phyloP scores from a whole-genome alignment of 352 stramenopile species.

The Phytophthora crassamura region DNA sequence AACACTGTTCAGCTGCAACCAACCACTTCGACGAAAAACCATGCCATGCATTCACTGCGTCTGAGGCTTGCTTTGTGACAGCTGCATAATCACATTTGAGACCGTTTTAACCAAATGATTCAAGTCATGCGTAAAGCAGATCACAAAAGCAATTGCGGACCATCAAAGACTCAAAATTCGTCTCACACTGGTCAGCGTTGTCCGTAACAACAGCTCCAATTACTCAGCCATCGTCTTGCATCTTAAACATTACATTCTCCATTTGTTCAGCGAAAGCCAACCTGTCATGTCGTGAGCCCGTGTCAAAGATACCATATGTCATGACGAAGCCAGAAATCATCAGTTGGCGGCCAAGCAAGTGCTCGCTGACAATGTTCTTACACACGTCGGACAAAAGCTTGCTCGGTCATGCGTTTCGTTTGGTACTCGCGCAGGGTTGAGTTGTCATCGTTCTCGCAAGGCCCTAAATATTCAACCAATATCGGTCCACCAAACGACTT shows the following conservation, averaged over 20 bases:
- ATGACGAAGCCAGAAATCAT: conserved; percentile 1
- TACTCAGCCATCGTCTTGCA: not conserved
- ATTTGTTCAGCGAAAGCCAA: conserved; percentile 12
- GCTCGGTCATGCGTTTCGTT: not conserved
- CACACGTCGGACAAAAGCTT: conserved; percentile 17
- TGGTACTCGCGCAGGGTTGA: not conserved
- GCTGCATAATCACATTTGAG: conserved; percentile 7
- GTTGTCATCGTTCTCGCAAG: not conserved
- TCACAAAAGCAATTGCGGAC: conserved; percentile 6
- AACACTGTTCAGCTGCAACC: conserved; percentile 4
- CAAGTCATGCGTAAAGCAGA: conserved; percentile 17
- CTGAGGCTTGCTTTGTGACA: conserved; percentile 13
- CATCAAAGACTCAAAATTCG: conserved; percentile 17
- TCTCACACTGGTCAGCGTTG: conserved; percentile 15
- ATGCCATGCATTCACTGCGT: conserved; percentile 11
- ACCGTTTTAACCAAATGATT: conserved; percentile 17
- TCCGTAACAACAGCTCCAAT: conserved; percentile 15
- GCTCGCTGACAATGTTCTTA: conserved; percentile 9
- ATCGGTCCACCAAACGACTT: conserved; percentile 2
- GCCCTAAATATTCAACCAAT: not conserved
- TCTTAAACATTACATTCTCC: conserved; percentile 6
- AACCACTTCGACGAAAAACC: conserved; percentile 9
- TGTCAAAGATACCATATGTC: conserved; percentile 1
- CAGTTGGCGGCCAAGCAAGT: conserved; percentile 13
- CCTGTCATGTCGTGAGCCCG: not conserved